These are phyloP conservation scores for Takashimella tepidaria DNA, from an alignment of 1,284 basidiomycete genomes.

Conservation along the genomic window DNA sequence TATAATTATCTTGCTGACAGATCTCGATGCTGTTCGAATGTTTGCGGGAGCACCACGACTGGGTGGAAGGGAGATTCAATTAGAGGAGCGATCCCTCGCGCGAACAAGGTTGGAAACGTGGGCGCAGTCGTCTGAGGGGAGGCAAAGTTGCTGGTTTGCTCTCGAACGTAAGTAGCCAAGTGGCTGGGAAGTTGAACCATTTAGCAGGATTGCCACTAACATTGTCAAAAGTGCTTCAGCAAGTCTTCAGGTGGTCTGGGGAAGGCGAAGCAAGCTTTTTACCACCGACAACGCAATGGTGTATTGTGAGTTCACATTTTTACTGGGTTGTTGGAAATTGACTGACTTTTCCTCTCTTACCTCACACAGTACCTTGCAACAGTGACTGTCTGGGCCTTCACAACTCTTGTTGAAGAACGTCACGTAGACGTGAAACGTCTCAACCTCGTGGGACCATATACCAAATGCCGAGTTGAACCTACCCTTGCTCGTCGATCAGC, in stretches of 20 bases:
- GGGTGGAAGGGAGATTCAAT: not conserved
- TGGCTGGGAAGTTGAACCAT: not conserved
- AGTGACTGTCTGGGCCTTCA: slow-evolving; percentile 4
- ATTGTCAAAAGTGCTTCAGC: slow-evolving; percentile 2
- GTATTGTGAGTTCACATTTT: not conserved
- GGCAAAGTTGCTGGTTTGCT: slow-evolving; percentile 8
- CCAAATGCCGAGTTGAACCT: slow-evolving; percentile 7
- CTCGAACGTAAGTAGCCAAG: slow-evolving; percentile 4
- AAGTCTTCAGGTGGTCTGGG: slow-evolving; percentile 6
- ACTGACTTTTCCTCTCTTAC: too few species aligned
- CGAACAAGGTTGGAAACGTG: slow-evolving; percentile 2
- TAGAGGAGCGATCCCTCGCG: not conserved
- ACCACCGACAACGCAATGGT: slow-evolving; percentile 4
- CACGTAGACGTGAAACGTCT: not conserved
- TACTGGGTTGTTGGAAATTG: too few species aligned
- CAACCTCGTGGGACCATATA: slow-evolving; percentile 1
- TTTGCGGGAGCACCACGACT: slow-evolving; percentile 2
- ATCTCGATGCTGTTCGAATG: slow-evolving; percentile 6
- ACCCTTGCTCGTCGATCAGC: slow-evolving; percentile 5
- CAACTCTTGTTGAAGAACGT: slow-evolving; percentile 3
- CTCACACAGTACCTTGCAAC: not conserved
- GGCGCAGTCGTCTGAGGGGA: slow-evolving; percentile 4
- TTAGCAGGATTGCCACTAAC: not conserved
- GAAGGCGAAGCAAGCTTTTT: not conserved
- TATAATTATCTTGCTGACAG: slow-evolving; percentile 5